Evolutionary conservation across 345 rosid species (phyloP), one percentile per base, ranked within the genome.

Genomic region (Xanthoceras sorbifolium): DNA sequence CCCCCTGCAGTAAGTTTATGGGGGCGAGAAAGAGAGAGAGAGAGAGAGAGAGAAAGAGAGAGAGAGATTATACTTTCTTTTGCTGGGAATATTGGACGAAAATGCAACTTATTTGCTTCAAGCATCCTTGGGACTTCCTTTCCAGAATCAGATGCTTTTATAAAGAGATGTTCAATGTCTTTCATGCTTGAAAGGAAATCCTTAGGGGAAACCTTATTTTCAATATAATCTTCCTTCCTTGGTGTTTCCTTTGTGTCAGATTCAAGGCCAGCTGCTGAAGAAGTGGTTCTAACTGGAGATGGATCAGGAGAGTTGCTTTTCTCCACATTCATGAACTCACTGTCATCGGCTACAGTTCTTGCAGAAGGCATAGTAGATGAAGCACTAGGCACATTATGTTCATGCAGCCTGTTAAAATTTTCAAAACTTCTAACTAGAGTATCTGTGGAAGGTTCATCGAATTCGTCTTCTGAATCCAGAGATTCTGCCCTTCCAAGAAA

Each of bases 61-160:
- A 75, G 80, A 82, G 64, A 71, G 80, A 46, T 28, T 72, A 76
- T 87, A 92, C 94, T 83, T 76, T 89, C 89, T 87, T 88, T 89
- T 69, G 80, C 87, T 1, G 84, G 72, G 60, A 81, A 80, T 79
- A 92, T 83, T 31, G 97, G 97, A 70, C 93, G 97, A 77, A 91
- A 91, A 86, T 90, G 94, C 83, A 96, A 72, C 67, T 92, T 96
- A 82, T 93, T 91, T 78, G 95, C 99, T 88, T 93, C 98, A 64
- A 96, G 97, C 99, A 96, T 93, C 85, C 95, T 89, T 48, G 97
- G 99, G 82, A 93, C 95, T 82, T 96, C 98, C 86, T 86, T 90
- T 17, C 99, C 99, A 64, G 94, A 87, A 67, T 91, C 97, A 1
- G 98, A 96, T 76, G 97, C 99, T 89, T 86, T 90, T 64, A 88